Evolutionary conservation across 2,329 filamentous ascomycete species (phyloP), one percentile per base, ranked within the genome.

Genomic region (Ilyonectria mors-panacis): DNA sequence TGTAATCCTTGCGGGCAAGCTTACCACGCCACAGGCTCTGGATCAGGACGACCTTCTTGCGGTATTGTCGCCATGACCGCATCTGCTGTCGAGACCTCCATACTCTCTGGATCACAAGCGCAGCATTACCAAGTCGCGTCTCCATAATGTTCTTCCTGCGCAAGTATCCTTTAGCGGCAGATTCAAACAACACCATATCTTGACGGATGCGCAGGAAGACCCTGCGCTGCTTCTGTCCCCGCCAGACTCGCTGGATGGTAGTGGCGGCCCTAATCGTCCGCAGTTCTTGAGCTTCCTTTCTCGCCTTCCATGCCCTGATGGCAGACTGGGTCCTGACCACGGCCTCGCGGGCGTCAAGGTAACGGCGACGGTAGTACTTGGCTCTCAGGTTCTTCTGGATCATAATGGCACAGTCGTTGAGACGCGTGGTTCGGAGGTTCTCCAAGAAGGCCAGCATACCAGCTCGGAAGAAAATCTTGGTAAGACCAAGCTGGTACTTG

Each of bases 361-460:
- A 99, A 76, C 92, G 93, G 75, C 92, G 92, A 65, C 96, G 92
- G 83, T 98, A 98, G 84, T 97, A 98, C 82, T 97, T 97, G 80
- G 94, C 94, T 71, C 91, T 93, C 63, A 99, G 84, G 78, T 99
- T 99, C 91, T 99, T 99, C 82, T 99, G 96, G 63, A 99, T 99
- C 91, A 99, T 93, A 75, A 97, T 93, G 13, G 96, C 96, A 73
- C 95, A 97, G 73, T 94, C 93, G 79, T 97, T 98, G 78, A 99
- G 87, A 66, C 95, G 91, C 72, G 88, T 94, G 13, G 96, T 98
- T 66, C 96, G 91, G 71, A 98, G 87, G 73, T 98, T 98, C 83
- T 99, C 96, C 57, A 99, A 85, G 84, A 98, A 98, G 7, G 96
- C 96, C 75, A 99, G 91, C 96, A 99, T 99, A 81, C 96, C 96